phyloP scores from a whole-genome alignment of 169 alveolate species.

The Eimeria praecox region DNA sequence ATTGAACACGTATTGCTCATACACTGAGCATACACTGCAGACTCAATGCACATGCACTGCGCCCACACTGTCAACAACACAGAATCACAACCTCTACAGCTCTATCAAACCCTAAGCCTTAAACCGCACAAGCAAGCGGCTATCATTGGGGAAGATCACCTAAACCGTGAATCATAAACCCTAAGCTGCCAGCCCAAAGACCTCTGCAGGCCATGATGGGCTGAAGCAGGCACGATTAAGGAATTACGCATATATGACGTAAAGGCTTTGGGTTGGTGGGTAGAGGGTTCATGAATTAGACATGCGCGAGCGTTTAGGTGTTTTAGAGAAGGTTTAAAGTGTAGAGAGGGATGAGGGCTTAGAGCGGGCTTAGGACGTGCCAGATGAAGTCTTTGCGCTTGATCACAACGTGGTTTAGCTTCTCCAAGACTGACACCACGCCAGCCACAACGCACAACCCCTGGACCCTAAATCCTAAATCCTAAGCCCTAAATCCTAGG shows the following conservation, averaged over 20 bases:
- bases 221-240: neutral
- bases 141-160: neutral
- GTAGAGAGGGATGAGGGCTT: neutral
- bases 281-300: neutral
- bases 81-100: neutral
- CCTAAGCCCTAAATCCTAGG: neutral
- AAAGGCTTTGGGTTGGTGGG: neutral
- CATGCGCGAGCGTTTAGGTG: neutral
- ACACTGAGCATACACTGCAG: neutral
- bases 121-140: neutral
- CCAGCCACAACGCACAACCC: neutral
- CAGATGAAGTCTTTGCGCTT: constrained; percentile 68
- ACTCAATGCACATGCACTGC: neutral
- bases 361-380: neutral
- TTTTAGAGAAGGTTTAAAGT: neutral
- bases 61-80: neutral
- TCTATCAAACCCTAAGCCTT: neutral
- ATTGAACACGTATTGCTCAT: neutral
- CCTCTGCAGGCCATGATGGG: neutral
- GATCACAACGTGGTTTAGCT: constrained; percentile 47
- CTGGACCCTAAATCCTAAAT: neutral
- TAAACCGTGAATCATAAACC: neutral
- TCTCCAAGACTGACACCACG: neutral
- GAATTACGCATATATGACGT: neutral
- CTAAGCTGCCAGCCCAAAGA: neutral